Evolutionary conservation across 2,329 filamentous ascomycete species (phyloP).

Genomic region (Stachybotrys echinatus): DNA sequence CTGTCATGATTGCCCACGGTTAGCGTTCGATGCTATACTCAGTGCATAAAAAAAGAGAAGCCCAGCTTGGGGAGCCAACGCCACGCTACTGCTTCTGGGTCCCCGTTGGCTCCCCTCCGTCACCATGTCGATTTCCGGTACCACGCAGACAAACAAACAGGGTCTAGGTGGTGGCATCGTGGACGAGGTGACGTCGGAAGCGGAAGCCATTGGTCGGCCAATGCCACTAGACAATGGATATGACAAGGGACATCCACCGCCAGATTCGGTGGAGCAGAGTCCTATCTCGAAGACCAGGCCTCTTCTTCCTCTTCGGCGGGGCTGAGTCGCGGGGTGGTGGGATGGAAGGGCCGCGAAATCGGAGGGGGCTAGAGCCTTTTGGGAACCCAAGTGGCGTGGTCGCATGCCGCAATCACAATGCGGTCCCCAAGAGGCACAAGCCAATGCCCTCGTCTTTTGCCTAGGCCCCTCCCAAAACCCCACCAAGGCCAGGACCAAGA

Average conservation of each 20-base stretch:
- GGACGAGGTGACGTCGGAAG: neutral
- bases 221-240: neutral
- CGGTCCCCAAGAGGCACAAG: neutral
- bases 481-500: neutral
- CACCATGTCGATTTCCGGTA: too few species aligned
- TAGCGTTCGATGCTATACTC: neutral
- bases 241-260: too few species aligned
- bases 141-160: too few species aligned
- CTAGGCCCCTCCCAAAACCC: neutral
- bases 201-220: neutral
- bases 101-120: too few species aligned
- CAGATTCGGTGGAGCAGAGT: too few species aligned
- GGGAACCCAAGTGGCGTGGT: neutral
- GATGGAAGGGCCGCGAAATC: neutral
- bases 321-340: neutral
- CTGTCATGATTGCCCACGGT: slow-evolving; percentile 21
- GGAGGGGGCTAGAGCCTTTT: neutral
- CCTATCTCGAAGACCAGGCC: neutral
- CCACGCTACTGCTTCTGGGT: too few species aligned
- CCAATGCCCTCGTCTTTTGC: neutral
- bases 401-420: neutral
- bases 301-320: neutral
- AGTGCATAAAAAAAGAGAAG: neutral
- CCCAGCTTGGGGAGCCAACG: neutral
- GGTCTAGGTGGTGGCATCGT: neutral